A percentile compares a stretch with the other conserved stretches of the same genome.
Conservation (phyloP, 208 protist genomes). For the Crithidia thermophila region DNA sequence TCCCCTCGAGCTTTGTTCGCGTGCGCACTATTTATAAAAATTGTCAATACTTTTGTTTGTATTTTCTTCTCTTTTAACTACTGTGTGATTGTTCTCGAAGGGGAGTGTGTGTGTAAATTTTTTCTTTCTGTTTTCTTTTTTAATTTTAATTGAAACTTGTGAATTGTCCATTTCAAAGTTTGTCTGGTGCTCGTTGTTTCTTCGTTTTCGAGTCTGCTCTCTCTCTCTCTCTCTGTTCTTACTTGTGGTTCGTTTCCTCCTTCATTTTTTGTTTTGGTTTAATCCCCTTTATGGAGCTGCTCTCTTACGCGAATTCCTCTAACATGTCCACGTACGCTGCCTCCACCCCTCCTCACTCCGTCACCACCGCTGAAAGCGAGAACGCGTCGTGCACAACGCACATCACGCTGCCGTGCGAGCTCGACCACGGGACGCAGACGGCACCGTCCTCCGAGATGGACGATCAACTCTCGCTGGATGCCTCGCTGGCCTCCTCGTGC, state of each 20-base stretch:
- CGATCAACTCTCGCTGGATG: slow-evolving; percentile 4
- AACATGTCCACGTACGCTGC: slow-evolving; percentile 1
- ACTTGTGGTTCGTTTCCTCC: background rate
- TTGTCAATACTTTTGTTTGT: too few species aligned
- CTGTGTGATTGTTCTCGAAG: too few species aligned
- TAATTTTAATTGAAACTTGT: too few species aligned
- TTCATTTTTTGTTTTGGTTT: background rate
- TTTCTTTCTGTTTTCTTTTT: too few species aligned
- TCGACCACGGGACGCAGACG: slow-evolving; percentile 1
- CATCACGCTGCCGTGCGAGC: slow-evolving; percentile 18
- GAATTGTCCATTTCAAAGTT: too few species aligned
- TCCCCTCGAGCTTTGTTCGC: too few species aligned
- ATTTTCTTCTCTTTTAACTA: too few species aligned
- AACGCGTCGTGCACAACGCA: slow-evolving; percentile 8
- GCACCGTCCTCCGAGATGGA: slow-evolving; percentile 8
- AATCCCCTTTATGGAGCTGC: background rate
- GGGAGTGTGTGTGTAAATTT: too few species aligned
- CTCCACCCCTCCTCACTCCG: background rate
- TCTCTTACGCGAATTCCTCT: background rate
- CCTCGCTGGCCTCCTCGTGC: background rate
- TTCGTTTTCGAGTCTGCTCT: too few species aligned
- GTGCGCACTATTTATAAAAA: too few species aligned
- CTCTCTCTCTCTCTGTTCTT: too few species aligned
- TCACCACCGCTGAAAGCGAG: slow-evolving; percentile 2
- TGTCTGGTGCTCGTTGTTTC: too few species aligned